A percentile compares a stretch with the other conserved stretches of the same genome.
These are phyloP conservation scores for Aspergillus terreus DNA, from an alignment of 2,329 filamentous ascomycete species.

Conservation along the genomic window DNA sequence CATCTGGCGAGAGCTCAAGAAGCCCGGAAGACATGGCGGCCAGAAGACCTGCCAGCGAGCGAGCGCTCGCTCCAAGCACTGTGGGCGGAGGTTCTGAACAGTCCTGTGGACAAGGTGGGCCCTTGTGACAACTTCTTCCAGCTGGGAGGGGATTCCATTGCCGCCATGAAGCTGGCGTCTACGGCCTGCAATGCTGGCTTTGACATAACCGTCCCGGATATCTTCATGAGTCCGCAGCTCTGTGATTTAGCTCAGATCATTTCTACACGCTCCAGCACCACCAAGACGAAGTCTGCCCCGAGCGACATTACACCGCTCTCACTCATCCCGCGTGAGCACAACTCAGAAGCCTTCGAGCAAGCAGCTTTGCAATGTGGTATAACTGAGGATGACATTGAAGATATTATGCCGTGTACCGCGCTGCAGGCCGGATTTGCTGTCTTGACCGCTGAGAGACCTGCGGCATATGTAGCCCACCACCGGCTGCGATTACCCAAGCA, in stretches of 20 bases:
- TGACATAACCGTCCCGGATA: not conserved
- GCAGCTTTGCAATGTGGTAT: not conserved
- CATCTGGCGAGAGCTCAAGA: not conserved
- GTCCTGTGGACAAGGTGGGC: constrained; percentile 9
- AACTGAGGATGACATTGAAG: constrained; percentile 10
- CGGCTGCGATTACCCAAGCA: constrained; percentile 11
- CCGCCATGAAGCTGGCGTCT: constrained; percentile 13
- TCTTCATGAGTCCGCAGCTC: constrained; percentile 4
- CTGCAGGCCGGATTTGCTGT: constrained; percentile 23
- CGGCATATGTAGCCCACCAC: constrained; percentile 2
- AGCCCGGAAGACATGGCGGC: not conserved
- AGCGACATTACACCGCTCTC: not conserved
- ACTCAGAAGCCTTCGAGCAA: not conserved
- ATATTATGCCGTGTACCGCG: constrained; percentile 22
- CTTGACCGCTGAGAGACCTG: constrained; percentile 15
- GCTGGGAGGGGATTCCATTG: constrained; percentile 28
- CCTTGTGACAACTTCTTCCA: constrained; percentile 25
- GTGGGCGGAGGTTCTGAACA: constrained; percentile 16
- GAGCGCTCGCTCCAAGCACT: constrained; percentile 4
- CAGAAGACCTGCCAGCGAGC: not conserved
- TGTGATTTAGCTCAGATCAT: not conserved
- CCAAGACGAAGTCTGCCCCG: not conserved
- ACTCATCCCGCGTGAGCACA: not conserved
- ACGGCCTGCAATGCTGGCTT: not conserved
- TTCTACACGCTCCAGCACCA: not conserved